These are phyloP conservation scores for Metschnikowia cerradonensis DNA, from an alignment of 805 yeast species.

Conservation along the genomic window DNA sequence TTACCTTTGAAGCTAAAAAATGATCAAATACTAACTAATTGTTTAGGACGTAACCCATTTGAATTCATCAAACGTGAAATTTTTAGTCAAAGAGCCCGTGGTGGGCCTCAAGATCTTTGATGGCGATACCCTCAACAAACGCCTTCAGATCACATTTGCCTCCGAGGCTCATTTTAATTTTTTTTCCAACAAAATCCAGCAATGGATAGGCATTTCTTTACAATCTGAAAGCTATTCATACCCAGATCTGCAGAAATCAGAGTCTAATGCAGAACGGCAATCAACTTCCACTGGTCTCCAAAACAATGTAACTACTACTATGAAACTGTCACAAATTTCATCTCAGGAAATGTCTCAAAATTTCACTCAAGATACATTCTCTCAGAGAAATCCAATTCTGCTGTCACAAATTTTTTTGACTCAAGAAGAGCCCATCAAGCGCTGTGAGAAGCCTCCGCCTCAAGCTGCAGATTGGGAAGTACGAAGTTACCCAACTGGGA, in stretches of 20 bases:
- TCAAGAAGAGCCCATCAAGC: neutral
- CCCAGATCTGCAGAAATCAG: conserved; percentile 7
- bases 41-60: conserved; percentile 14
- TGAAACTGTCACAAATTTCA: conserved; percentile 7
- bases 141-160: conserved; percentile 17
- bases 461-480: neutral
- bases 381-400: neutral
- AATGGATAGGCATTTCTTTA: conserved; percentile 15
- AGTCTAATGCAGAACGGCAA: neutral
- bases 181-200: conserved; percentile 14
- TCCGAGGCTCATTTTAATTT: conserved; percentile 16
- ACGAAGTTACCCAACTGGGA: neutral
- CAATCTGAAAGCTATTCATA: conserved; percentile 2
- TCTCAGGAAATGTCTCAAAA: conserved; percentile 1
- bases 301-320: neutral
- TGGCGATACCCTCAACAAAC: conserved; percentile 15
- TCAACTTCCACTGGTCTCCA: neutral
- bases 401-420: neutral
- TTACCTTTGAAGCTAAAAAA: neutral
- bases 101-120: conserved; percentile 18
- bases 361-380: neutral
- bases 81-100: conserved; percentile 16
- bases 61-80: conserved; percentile 13
- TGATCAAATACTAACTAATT: conserved; percentile 4
- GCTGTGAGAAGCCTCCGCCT: neutral